Evolutionary conservation across 768 basidiomycete species (phyloP).

Genomic region (Podaxis rugospora): DNA sequence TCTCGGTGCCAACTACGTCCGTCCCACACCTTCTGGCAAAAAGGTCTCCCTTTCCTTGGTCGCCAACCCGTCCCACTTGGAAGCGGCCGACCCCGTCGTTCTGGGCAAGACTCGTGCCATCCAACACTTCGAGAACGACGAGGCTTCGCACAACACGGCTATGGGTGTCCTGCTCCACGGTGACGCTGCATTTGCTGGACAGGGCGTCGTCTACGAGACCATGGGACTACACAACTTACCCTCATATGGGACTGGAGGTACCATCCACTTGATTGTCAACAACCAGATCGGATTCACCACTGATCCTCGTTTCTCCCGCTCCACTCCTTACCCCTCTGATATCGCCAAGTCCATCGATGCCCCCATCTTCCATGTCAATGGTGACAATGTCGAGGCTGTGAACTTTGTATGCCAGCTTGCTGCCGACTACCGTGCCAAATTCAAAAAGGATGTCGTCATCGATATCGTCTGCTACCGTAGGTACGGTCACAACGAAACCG

Average conservation of each 20-base stretch:
- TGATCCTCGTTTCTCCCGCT: constrained; percentile 95
- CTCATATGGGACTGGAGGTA: constrained; percentile 95
- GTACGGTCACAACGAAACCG: constrained; percentile 99
- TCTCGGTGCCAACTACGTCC: constrained; percentile 96
- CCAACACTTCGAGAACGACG: constrained; percentile 91
- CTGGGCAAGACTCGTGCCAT: constrained; percentile 97
- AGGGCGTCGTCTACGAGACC: constrained; percentile 98
- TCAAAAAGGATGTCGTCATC: constrained; percentile 97
- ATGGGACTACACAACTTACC: constrained; percentile 98
- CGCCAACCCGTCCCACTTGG: constrained; percentile 97
- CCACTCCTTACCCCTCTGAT: constrained; percentile 96
- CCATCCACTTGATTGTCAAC: constrained; percentile 97
- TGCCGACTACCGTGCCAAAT: constrained; percentile 96
- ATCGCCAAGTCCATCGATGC: constrained; percentile 98
- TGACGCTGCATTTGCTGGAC: constrained; percentile 97
- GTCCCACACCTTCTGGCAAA: constrained; percentile 97
- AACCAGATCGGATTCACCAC: constrained; percentile 99
- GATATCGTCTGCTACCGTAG: constrained; percentile 99
- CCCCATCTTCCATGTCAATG: constrained; percentile 99
- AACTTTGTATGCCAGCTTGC: constrained; percentile 98
- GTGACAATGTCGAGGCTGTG: constrained; percentile 97
- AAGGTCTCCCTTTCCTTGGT: constrained; percentile 96
- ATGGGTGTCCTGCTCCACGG: constrained; percentile 97
- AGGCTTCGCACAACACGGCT: constrained; percentile 73
- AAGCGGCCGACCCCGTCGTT: constrained; percentile 97